Evolutionary conservation across 805 yeast species (phyloP).

Genomic region (Jamesozyma gamospora): DNA sequence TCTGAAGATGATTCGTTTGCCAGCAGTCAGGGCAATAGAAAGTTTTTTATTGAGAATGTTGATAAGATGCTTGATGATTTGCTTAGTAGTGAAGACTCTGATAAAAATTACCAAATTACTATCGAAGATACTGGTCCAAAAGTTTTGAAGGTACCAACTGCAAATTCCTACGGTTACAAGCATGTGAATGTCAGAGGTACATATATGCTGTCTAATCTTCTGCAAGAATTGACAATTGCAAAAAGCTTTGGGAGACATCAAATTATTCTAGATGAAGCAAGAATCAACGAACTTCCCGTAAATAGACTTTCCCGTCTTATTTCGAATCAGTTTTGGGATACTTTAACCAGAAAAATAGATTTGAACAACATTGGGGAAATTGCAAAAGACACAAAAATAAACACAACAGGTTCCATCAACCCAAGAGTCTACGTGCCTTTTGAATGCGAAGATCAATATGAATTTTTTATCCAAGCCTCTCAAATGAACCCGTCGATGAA

Average conservation of each 20-base stretch:
- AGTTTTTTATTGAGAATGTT: conserved; percentile 63
- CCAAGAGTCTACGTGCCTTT: conserved; percentile 74
- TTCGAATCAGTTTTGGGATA: conserved; percentile 67
- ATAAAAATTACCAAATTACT: conserved; percentile 71
- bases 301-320: conserved; percentile 63
- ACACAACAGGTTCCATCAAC: conserved; percentile 45
- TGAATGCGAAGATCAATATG: conserved; percentile 58
- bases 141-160: conserved; percentile 66
- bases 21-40: conserved; percentile 28
- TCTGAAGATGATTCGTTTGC: conserved; percentile 41
- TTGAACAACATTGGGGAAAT: conserved; percentile 50
- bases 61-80: conserved; percentile 60
- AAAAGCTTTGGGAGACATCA: conserved; percentile 66
- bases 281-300: conserved; percentile 82
- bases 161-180: conserved; percentile 69
- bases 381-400: conserved; percentile 70
- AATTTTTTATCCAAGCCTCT: conserved; percentile 49
- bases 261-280: conserved; percentile 68
- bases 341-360: conserved; percentile 61
- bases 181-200: conserved; percentile 72
- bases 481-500: conserved; percentile 41
- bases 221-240: conserved; percentile 84
- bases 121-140: conserved; percentile 78
- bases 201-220: conserved; percentile 72
- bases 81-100: conserved; percentile 72